These are phyloP conservation scores for Backusella westeae DNA, from an alignment of 192 early-diverging fungal species.

Conservation along the genomic window DNA sequence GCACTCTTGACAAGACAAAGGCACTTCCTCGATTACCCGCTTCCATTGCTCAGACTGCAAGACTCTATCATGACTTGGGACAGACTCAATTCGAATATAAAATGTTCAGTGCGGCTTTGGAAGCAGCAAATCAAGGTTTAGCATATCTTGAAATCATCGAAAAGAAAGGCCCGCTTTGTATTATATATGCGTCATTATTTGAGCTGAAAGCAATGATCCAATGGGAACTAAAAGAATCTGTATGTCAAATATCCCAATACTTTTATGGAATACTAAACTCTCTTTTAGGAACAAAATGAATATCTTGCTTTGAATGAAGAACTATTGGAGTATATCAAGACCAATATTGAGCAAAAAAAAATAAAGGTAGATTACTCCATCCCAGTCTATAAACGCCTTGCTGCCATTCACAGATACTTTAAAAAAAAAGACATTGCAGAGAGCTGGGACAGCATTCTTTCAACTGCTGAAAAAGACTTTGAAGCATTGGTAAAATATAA, in stretches of 20 bases:
- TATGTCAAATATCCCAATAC: background rate
- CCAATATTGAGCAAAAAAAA: background rate
- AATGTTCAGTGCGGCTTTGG: background rate
- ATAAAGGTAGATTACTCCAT: background rate
- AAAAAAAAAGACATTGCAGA: background rate
- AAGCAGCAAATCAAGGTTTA: background rate
- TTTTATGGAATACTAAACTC: background rate
- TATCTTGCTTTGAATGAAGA: background rate
- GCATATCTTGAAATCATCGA: background rate
- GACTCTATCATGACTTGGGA: background rate
- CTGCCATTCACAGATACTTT: background rate
- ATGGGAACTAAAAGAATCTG: background rate
- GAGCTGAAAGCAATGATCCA: background rate
- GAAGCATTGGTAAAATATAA: background rate
- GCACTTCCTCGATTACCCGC: background rate
- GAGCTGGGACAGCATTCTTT: background rate
- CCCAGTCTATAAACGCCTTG: background rate
- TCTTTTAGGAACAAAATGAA: background rate
- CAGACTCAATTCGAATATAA: background rate
- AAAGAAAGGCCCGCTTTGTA: background rate
- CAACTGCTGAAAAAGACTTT: background rate
- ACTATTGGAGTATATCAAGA: background rate
- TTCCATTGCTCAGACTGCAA: background rate
- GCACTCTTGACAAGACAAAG: background rate
- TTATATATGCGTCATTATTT: background rate